Conservation (phyloP, 345 rosid genomes). For the Pistacia integerrima region DNA sequence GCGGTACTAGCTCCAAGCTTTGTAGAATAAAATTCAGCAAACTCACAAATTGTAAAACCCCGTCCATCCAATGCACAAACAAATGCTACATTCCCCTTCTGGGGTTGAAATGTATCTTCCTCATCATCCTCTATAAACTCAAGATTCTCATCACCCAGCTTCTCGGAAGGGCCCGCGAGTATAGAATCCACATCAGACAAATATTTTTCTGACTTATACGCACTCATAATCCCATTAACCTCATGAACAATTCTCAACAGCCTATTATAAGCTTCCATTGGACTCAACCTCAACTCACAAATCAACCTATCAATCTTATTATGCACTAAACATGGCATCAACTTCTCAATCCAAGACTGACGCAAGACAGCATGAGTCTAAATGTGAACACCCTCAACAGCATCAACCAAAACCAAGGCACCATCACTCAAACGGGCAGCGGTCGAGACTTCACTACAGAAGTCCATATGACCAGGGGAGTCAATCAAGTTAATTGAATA, state of each 20-base stretch:
- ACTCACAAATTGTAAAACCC: conserved; percentile 79
- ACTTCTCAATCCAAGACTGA: conserved; percentile 90
- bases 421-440: conserved; percentile 72
- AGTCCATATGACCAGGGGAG: conserved; percentile 86
- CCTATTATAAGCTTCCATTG: conserved; percentile 79
- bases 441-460: conserved; percentile 92
- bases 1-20: conserved; percentile 75
- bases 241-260: conserved; percentile 88
- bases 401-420: conserved; percentile 88
- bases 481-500: conserved; percentile 76
- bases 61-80: conserved; percentile 92
- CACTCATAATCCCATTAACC: conserved; percentile 87
- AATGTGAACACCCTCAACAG: conserved; percentile 61
- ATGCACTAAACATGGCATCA: conserved; percentile 90
- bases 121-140: conserved; percentile 87
- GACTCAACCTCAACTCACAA: conserved; percentile 77
- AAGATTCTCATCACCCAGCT: conserved; percentile 54
- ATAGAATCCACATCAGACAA: conserved; percentile 91
- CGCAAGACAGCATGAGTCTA: conserved; percentile 93
- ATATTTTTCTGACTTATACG: conserved; percentile 83
- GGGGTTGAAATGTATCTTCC: conserved; percentile 93
- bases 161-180: conserved; percentile 54
- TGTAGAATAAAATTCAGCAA: conserved; percentile 77
- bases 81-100: conserved; percentile 86
- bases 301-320: conserved; percentile 94